phyloP scores from a whole-genome alignment of 1,284 basidiomycete species.

The Pseudozyma hubeiensis region DNA sequence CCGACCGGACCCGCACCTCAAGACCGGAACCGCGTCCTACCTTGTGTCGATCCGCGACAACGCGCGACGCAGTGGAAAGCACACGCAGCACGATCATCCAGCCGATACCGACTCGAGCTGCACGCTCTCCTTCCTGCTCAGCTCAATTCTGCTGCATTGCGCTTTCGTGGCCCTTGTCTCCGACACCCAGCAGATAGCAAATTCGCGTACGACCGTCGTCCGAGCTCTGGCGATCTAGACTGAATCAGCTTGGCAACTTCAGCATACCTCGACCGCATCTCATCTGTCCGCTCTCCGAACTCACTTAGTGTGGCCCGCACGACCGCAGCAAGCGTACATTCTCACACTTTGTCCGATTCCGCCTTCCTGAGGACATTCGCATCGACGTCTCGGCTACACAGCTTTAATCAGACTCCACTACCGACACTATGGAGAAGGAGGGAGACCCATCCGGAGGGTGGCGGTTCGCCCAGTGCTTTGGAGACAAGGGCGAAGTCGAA shows the following conservation, averaged over 20 bases:
- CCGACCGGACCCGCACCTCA: background rate
- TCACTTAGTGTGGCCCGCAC: background rate
- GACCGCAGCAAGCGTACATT: background rate
- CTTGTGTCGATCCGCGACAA: background rate
- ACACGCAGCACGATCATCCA: too few relatives aligned
- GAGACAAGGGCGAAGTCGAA: constrained; percentile 82
- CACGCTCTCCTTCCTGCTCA: background rate
- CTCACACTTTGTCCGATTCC: background rate
- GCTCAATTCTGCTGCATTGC: background rate
- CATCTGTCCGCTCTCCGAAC: background rate
- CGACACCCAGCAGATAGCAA: background rate
- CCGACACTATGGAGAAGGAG: constrained; percentile 59
- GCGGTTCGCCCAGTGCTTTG: constrained; percentile 99
- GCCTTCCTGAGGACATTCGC: constrained; percentile 2
- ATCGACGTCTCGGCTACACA: constrained; percentile 1
- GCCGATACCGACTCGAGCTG: background rate
- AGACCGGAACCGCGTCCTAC: background rate
- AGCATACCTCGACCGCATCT: background rate
- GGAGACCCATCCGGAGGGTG: constrained; percentile 73
- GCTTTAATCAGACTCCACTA: constrained; percentile 3
- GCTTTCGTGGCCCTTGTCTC: constrained; percentile 2
- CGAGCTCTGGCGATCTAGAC: background rate
- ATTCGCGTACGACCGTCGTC: background rate
- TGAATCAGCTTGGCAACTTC: background rate
- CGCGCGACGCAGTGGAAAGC: too few relatives aligned